phyloP scores from a whole-genome alignment of 2,329 filamentous ascomycete species.

The Amauroascus verrucosus region DNA sequence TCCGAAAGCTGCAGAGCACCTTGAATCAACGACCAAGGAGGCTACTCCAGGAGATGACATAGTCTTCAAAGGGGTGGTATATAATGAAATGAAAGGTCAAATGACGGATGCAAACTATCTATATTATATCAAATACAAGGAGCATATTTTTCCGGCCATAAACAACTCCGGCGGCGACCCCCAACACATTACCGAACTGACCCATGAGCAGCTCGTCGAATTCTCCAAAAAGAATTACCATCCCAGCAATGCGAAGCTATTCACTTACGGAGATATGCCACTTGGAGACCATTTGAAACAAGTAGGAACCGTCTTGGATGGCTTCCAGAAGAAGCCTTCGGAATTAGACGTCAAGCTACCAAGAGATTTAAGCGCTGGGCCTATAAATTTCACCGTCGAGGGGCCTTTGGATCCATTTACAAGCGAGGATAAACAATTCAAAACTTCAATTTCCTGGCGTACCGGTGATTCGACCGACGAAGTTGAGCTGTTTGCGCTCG shows the following conservation, averaged over 20 bases:
- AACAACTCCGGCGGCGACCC: conserved; percentile 97
- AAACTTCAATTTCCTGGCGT: conserved; percentile 89
- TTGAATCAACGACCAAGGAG: conserved; percentile 30
- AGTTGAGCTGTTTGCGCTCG: conserved; percentile 77
- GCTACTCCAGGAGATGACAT: conserved; percentile 28
- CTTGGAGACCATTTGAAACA: conserved; percentile 69
- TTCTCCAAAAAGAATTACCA: conserved; percentile 94
- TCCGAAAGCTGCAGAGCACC: conserved; percentile 48
- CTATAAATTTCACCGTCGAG: conserved; percentile 58
- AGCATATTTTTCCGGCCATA: conserved; percentile 85
- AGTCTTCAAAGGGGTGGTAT: conserved; percentile 95
- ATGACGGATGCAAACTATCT: conserved; percentile 96
- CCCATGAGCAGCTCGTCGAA: conserved; percentile 74
- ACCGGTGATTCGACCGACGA: conserved; percentile 73
- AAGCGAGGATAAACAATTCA: conserved; percentile 76
- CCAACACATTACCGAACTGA: conserved; percentile 89
- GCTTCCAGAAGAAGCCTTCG: conserved; percentile 59
- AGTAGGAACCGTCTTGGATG: conserved; percentile 61
- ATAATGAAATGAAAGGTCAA: conserved; percentile 99
- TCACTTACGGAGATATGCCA: conserved; percentile 92
- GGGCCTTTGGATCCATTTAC: conserved; percentile 83
- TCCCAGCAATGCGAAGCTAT: conserved; percentile 89
- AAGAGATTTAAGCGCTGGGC: conserved; percentile 56
- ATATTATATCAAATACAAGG: conserved; percentile 90
- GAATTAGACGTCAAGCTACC: conserved; percentile 68